These are phyloP conservation scores for Colletotrichum tamarilloi DNA, from an alignment of 2,329 filamentous ascomycete species.

Conservation along the genomic window DNA sequence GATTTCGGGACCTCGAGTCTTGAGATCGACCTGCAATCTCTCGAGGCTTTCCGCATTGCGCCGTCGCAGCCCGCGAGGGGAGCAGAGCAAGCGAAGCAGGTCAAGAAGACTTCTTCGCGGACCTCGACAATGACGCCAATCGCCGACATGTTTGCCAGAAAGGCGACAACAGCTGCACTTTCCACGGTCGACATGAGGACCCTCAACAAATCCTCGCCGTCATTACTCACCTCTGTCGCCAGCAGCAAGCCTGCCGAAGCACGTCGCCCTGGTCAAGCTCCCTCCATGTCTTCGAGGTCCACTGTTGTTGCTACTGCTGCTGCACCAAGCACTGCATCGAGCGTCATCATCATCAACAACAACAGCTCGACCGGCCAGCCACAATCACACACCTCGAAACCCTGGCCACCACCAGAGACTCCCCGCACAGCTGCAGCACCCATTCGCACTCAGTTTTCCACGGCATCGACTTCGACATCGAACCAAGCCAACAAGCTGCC, in stretches of 20 bases:
- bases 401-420: constrained; percentile 21
- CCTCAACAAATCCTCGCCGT: not conserved
- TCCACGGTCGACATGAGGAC: not conserved
- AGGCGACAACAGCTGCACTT: not conserved
- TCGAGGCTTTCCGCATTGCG: constrained; percentile 26
- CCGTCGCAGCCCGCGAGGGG: not conserved
- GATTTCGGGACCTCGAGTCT: constrained; percentile 28
- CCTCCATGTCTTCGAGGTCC: not conserved
- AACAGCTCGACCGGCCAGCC: not conserved
- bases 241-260: not conserved
- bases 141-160: constrained; percentile 29
- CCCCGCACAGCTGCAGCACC: not conserved
- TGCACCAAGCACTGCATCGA: not conserved
- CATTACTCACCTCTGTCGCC: not conserved
- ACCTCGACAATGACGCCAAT: constrained; percentile 26
- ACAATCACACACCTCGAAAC: constrained; percentile 6
- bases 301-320: not conserved
- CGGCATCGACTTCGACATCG: not conserved
- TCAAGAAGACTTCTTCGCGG: not conserved
- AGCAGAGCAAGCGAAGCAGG: not conserved
- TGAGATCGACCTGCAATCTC: constrained; percentile 26
- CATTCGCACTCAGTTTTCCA: not conserved
- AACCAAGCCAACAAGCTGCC: constrained; percentile 4
- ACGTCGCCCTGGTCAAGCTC: not conserved
- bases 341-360: constrained; percentile 18